Evolutionary conservation across 2,329 filamentous ascomycete genomes (phyloP), one percentile per base, ranked within the genome.

Genomic region (Colletotrichum lindemuthianum): DNA sequence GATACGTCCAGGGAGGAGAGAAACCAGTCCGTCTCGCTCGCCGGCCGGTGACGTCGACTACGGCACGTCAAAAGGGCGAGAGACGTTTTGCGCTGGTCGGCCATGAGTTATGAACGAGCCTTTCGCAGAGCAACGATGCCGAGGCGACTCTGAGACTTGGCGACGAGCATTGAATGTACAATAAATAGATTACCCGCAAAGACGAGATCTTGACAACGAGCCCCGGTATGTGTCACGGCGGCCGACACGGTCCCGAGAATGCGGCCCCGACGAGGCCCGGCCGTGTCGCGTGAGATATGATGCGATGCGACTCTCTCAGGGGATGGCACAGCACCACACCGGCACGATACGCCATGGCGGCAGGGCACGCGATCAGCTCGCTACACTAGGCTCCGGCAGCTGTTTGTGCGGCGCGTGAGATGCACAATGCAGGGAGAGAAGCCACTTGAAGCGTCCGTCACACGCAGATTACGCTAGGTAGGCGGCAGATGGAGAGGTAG

Each of bases 101-200:
- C 58, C 58, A 61, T 41, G 58, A 56, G 63, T 61, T 52, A 65
- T 53, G 58, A 63, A 61, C 36, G 36, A 51, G 52, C 45, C 58
- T 61, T 16, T 37, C 34, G 36, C 32, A 16, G 58, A 47, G 41
- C 58, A 56, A 36, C 41, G 34, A 57, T 37, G 40, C 58, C 47
- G 63, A 37, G 58, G 58, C 47, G 51, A 56, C 60, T 60, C 51
- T 36, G 1, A 36, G 40, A 37, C 63, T 57, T 57, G 58, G 41
- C 51, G 63, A 65, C 51, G 52, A 63, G 53, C 58, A 51, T 57
- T 65, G 63, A 65, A 65, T 65, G 63, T 63, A 65, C 58, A 52
- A 65, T 57, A 65, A 63, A 65, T 65, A 65, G 58, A 65, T 65
- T 61, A 56, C 63, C 63, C 58, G 63, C 58, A 56, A 50, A 57